Evolutionary conservation across 306 rosid genomes (phyloP), one percentile per base, ranked within the genome.

Genomic region (Luffa acutangula): DNA sequence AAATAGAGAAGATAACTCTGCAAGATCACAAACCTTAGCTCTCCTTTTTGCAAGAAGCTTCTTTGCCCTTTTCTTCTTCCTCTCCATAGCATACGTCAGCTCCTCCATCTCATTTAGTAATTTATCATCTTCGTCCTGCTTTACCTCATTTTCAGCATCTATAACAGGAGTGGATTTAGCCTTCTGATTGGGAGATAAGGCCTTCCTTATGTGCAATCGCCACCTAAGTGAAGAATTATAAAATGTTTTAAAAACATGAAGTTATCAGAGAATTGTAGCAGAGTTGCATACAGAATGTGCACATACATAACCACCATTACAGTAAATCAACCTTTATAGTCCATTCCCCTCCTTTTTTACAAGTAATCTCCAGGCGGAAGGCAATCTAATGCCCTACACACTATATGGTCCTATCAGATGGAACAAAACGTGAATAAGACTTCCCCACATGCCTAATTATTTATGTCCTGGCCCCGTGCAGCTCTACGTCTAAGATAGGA

Each of bases 41-140:
- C 79, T 84, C 84, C 95, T 93, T 84, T 91, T 95, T 2, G 94
- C 88, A 76, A 91, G 86, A 79, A 87, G 83, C 86, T 90, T 95
- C 80, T 93, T 93, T 62, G 62, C 87, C 69, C 92, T 93, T 85
- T 90, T 95, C 90, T 87, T 93, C 88, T 95, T 95, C 48, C 85
- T 96, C 54, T 89, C 97, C 90, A 91, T 83, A 5, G 90, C 91
- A 83, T 87, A 7, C 10, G 94, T 83, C 71, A 95, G 84, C 86
- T 93, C 97, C 88, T 95, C 99, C 99, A 95, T 95, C 85, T 95
- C 95, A 80, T 91, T 86, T 13, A 95, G 97, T 86, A 95, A 53
- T 83, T 49, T 93, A 76, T 91, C 94, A 36, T 95, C 97, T 62
- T 87, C 97, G 76, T 91, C 90, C 81, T 83, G 90, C 81, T 86